Base-by-base conservation (phyloP, 202 grass and related monocot genomes). In the Brachypodium distachyon region DNA sequence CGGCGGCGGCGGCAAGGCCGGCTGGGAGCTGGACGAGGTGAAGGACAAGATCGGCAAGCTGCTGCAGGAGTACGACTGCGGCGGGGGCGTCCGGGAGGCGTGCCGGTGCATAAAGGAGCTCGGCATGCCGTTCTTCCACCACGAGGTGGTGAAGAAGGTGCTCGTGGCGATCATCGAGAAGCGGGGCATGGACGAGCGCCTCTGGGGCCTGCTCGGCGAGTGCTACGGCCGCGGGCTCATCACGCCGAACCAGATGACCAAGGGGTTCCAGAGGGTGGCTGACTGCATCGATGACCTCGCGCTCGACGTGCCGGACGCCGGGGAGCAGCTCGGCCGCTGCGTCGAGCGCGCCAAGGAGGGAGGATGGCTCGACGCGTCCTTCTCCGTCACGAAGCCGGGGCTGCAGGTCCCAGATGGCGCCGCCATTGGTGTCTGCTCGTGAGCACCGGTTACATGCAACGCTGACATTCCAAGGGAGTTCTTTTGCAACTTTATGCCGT, bases 121-220 rank as follows among this genome's bases (percentile, higher is more conserved):
- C 4, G 92, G 86, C 49, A 80, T 96, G 92, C 88, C 92, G 0
- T 96, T 96, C 76, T 96, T 96, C 83, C 89, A 96, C 80, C 92
- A 92, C 59, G 92, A 96, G 82, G 83, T 96, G 37, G 89, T 96
- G 61, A 96, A 96, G 56, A 91, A 91, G 76, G 89, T 72, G 70
- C 76, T 96, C 50, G 84, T 96, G 27, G 70, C 84, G 10, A 86
- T 86, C 47, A 96, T 96, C 73, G 92, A 91, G 78, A 91, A 91
- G 86, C 87, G 83, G 23, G 87, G 76, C 59, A 88, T 66, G 63
- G 86, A 87, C 25, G 67, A 78, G 32, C 42, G 80, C 17, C 61
- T 96, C 28, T 91, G 89, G 77, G 81, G 54, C 0, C 56, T 96
- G 11, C 79, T 96, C 56, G 9, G 23, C 59, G 92, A 96, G 81